These are phyloP conservation scores for Pilasporangium apinafurcum DNA, from an alignment of 352 stramenopile genomes.

Conservation along the genomic window DNA sequence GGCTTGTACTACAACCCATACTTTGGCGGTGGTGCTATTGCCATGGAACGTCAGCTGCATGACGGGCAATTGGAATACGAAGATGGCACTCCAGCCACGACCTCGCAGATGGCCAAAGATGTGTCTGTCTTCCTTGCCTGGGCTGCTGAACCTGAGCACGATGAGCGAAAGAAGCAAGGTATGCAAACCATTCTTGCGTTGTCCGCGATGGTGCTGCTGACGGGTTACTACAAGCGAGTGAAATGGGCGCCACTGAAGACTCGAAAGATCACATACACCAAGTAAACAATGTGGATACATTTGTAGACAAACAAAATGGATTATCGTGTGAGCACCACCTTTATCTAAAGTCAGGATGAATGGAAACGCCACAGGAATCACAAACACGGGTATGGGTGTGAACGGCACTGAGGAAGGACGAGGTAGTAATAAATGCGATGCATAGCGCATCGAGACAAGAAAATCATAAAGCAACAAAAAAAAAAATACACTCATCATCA, in stretches of 20 bases:
- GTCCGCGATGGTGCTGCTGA: constrained; percentile 86
- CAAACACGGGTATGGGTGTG: too few relatives aligned
- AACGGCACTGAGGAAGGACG: too few relatives aligned
- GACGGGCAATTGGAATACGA: constrained; percentile 98
- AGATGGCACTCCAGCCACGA: constrained; percentile 95
- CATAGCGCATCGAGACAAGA: too few relatives aligned
- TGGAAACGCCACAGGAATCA: too few relatives aligned
- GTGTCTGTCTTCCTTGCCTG: constrained; percentile 97
- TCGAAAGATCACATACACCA: constrained; percentile 97
- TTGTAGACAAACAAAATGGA: constrained; percentile 12
- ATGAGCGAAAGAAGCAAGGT: constrained; percentile 97
- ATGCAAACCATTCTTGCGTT: constrained; percentile 94
- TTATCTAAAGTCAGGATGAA: too few relatives aligned
- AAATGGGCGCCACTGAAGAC: constrained; percentile 98
- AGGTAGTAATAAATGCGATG: too few relatives aligned
- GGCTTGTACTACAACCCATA: constrained; percentile 99
- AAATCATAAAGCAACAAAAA: too few relatives aligned
- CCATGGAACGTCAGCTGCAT: constrained; percentile 96
- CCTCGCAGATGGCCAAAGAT: constrained; percentile 98
- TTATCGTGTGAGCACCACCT: too few relatives aligned
- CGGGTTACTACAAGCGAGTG: constrained; percentile 98
- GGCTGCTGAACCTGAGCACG: constrained; percentile 96
- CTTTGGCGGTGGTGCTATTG: constrained; percentile 97
- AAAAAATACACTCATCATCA: too few relatives aligned
- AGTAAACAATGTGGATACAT: constrained; percentile 54